Evolutionary conservation across 1,284 basidiomycete species (phyloP).

Genomic region (Microbotryum saponariae): DNA sequence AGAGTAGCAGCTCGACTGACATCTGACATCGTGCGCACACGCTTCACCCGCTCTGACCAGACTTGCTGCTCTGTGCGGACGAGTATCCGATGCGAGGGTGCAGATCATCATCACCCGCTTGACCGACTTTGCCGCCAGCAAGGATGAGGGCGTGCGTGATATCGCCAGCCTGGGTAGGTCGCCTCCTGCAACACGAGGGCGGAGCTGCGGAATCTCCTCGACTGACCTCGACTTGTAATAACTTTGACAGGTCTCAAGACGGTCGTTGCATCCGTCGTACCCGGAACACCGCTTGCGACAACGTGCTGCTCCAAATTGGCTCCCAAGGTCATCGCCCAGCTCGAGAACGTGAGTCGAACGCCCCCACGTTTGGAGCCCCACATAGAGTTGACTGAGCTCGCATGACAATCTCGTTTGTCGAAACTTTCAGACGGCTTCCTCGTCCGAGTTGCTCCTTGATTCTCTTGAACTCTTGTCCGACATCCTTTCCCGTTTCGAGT

Average conservation of each 20-base stretch:
- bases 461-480: slow-evolving; percentile 85
- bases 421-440: slow-evolving; percentile 52
- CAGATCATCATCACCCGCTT: slow-evolving; percentile 77
- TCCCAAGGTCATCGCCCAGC: slow-evolving; percentile 70
- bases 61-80: slow-evolving; percentile 76
- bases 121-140: slow-evolving; percentile 67
- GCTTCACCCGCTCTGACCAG: slow-evolving; percentile 43
- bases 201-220: too few species aligned
- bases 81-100: slow-evolving; percentile 72
- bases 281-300: slow-evolving; percentile 65
- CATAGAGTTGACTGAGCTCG: background rate
- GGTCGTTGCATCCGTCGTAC: slow-evolving; percentile 79
- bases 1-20: slow-evolving; percentile 33
- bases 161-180: slow-evolving; percentile 79
- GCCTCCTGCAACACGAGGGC: slow-evolving; percentile 7
- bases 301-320: slow-evolving; percentile 77
- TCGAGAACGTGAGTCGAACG: slow-evolving; percentile 56
- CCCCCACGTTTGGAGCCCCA: background rate
- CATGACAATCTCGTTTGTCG: slow-evolving; percentile 9
- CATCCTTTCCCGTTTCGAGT: slow-evolving; percentile 76
- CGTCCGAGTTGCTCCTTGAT: slow-evolving; percentile 78
- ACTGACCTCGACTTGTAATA: slow-evolving; percentile 1
- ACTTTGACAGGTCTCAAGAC: slow-evolving; percentile 70
- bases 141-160: slow-evolving; percentile 83
- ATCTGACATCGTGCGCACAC: too few species aligned